Evolutionary conservation across 2,329 filamentous ascomycete genomes (phyloP), one percentile per base, ranked within the genome.

Genomic region (Alternaria sp.): DNA sequence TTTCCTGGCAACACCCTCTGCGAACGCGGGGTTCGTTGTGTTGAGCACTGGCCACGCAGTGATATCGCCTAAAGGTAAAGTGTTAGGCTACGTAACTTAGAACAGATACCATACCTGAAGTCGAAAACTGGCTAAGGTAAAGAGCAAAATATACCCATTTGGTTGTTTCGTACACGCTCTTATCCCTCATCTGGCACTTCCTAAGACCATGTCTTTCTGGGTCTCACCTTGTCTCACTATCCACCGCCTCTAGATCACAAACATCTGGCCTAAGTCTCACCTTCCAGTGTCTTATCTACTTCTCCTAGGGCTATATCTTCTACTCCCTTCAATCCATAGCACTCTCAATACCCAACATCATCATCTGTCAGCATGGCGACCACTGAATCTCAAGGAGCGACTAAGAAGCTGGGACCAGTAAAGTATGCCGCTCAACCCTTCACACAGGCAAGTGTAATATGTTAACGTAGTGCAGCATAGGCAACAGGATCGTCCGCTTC

Each of bases 401-500:
- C 38, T 12, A 46, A 54, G 25, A 58, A 40, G 41, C 16, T 54
- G 14, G 48, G 30, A 2, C n/a, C 57, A 27, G 48, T 50, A 32
- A 49, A 45, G 54, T 55, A 61, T 28, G 2, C 30, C 34, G 7
- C 10, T n/a, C n/a, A 22, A 16, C 18, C 22, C 12, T 5, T 14
- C 14, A 20, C 40, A 30, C n/a, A 16, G 32, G 18, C 32, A 32
- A 4, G 9, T 20, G 14, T 30, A 27, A 18, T 18, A 32, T 41
- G 38, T 46, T 58, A 22, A 55, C 16, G 25, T 25, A 6, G 28
- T 12, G 18, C n/a, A 66, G 59, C 34, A 11, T 52, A 22, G 52
- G 61, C 27, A 60, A 32, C 41, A 58, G 54, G 28, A 46, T 59
- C 5, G 20, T 62, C 2, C 52, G 50, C 36, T 66, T 68, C 55